A percentile compares a stretch with the other conserved stretches of the same genome.
phyloP scores from a whole-genome alignment of 495 filamentous ascomycete genomes.

The Penicillium roqueforti region DNA sequence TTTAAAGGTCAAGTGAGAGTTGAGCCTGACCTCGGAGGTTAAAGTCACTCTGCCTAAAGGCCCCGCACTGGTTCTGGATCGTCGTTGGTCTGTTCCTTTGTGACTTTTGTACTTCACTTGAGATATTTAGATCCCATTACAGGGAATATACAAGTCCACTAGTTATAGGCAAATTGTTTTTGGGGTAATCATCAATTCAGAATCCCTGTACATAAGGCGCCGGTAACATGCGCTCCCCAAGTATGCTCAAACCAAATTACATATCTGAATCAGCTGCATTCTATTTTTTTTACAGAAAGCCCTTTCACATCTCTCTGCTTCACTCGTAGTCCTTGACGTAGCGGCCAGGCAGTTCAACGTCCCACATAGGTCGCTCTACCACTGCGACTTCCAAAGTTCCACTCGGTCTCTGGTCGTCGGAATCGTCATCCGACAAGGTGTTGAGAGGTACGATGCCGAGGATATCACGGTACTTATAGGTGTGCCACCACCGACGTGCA shows the following conservation, averaged over 20 bases:
- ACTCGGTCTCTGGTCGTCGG: constrained; percentile 18
- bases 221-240: constrained; percentile 24
- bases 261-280: constrained; percentile 8
- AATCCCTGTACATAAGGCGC: constrained; percentile 23
- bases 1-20: neutral
- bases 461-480: constrained; percentile 87
- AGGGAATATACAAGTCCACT: neutral
- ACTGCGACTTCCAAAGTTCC: constrained; percentile 71
- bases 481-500: constrained; percentile 61
- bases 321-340: constrained; percentile 67
- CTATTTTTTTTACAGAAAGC: constrained; percentile 7
- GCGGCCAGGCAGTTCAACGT: constrained; percentile 71
- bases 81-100: neutral
- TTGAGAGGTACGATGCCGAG: constrained; percentile 77
- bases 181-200: constrained; percentile 4
- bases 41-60: neutral
- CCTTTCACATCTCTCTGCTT: constrained; percentile 9
- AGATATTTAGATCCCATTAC: neutral
- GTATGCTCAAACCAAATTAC: constrained; percentile 16
- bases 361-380: constrained; percentile 82
- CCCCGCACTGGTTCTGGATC: neutral
- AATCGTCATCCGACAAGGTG: constrained; percentile 19
- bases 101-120: neutral
- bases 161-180: neutral
- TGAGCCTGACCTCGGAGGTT: neutral